Base-by-base conservation (phyloP, 2,329 filamentous ascomycete species). In the Trichoderma asperellum region DNA sequence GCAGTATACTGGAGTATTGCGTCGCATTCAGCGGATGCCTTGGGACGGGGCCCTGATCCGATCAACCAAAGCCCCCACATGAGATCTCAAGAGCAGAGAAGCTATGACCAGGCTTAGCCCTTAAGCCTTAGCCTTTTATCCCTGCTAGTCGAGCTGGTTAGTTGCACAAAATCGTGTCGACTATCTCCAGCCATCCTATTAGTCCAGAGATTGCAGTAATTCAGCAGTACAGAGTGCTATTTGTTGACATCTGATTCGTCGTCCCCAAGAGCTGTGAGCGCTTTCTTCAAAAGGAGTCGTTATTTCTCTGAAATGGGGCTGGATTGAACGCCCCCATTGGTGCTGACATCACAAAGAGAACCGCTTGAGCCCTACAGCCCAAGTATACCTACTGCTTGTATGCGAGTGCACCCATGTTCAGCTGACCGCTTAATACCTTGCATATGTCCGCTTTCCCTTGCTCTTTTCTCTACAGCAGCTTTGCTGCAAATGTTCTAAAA, bases 41-140 rank as follows among this genome's bases (percentile, higher is more conserved):
- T 35, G 53, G 63, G 29, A 49, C 63, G 59, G 63, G 53, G 27
- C 27, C 53, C 63, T 59, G 63, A 59, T 67, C 55, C 27, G 55
- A 67, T 66, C 40, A 37, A 16, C 35, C 29, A 49, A 6, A 6
- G 27, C 14, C 53, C 55, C 63, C 63, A 67, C 63, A 67, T 49
- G 40, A 67, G 63, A 67, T 67, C 63, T 67, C 40, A 66, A 55
- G 63, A 49, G 55, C 29, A 47, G 29, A 40, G 6, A 21, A 37
- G 55, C 63, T 24, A 27, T 47, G 63, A 58, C 52, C 53, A 66
- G 21, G 53, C 63, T 58, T 21, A 40, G 40, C 27, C 40, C 62
- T 29, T 59, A 34, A 21, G 12, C 35, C 55, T 32, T 59, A 8
- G 47, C 37, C 55, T 52, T 24, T 59, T 35, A 40, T n/a, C 63